phyloP scores from a whole-genome alignment of 495 filamentous ascomycete species.

The Podospora appendiculata region DNA sequence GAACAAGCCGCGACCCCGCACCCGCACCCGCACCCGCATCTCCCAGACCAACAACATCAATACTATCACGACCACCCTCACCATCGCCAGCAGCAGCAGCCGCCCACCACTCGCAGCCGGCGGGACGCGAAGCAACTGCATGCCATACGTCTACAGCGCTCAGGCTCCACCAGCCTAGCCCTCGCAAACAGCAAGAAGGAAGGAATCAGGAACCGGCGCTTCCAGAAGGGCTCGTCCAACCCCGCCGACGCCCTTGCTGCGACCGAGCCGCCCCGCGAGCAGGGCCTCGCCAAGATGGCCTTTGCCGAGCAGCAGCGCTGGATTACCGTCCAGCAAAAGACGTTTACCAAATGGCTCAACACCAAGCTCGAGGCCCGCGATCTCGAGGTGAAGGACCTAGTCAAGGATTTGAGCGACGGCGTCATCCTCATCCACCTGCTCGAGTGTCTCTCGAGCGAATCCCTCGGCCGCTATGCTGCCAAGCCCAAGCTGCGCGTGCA shows the following conservation, averaged over 20 bases:
- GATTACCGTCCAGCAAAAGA: conserved; percentile 97
- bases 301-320: conserved; percentile 70
- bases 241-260: conserved; percentile 21
- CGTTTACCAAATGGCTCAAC: conserved; percentile 99
- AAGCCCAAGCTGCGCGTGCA: conserved; percentile 94
- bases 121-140: conserved; percentile 28
- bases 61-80: not conserved
- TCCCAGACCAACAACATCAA: not conserved
- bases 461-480: conserved; percentile 90
- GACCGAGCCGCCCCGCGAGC: conserved; percentile 29
- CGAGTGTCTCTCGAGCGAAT: conserved; percentile 88
- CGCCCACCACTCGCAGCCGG: conserved; percentile 15
- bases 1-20: no score
- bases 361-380: conserved; percentile 76
- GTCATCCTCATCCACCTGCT: conserved; percentile 93
- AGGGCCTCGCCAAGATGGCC: conserved; percentile 42
- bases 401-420: conserved; percentile 84
- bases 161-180: conserved; percentile 24
- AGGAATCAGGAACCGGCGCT: conserved; percentile 16
- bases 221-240: conserved; percentile 20
- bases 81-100: not conserved
- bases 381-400: conserved; percentile 72
- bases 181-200: conserved; percentile 17
- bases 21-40: not conserved
- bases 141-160: conserved; percentile 22